These are phyloP conservation scores for Penicillium digitatum DNA, from an alignment of 2,329 filamentous ascomycete genomes.

Conservation along the genomic window DNA sequence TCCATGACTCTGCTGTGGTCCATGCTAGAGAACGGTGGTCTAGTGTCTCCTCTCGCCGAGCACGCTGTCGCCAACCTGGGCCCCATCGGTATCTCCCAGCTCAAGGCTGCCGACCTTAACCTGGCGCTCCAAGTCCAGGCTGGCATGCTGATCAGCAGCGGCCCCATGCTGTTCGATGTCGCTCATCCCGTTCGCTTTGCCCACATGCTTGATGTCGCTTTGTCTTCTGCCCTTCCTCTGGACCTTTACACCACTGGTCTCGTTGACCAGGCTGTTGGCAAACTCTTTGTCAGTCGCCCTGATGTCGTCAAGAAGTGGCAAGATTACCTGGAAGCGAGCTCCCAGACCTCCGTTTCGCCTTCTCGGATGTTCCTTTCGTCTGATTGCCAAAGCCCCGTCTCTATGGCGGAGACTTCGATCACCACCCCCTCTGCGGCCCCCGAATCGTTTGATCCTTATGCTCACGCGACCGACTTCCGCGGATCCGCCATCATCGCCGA, in stretches of 20 bases:
- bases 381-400: slow-evolving; percentile 40
- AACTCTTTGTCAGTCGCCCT: slow-evolving; percentile 47
- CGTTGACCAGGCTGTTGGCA: slow-evolving; percentile 56
- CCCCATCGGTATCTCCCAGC: slow-evolving; percentile 55
- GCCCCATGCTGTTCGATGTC: slow-evolving; percentile 48
- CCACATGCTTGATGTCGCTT: slow-evolving; percentile 57
- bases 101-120: slow-evolving; percentile 51
- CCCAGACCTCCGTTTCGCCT: slow-evolving; percentile 38
- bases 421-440: slow-evolving; percentile 62
- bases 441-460: slow-evolving; percentile 87
- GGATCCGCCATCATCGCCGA: slow-evolving; percentile 88
- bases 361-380: slow-evolving; percentile 31
- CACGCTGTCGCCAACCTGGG: slow-evolving; percentile 59
- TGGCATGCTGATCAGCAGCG: slow-evolving; percentile 41
- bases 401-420: slow-evolving; percentile 42
- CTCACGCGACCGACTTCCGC: slow-evolving; percentile 85
- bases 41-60: slow-evolving; percentile 57
- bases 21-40: slow-evolving; percentile 63
- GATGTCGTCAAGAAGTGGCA: slow-evolving; percentile 56
- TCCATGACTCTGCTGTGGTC: slow-evolving; percentile 59
- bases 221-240: slow-evolving; percentile 51
- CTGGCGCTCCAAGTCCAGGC: slow-evolving; percentile 60
- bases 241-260: slow-evolving; percentile 54
- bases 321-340: slow-evolving; percentile 46
- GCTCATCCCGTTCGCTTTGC: slow-evolving; percentile 59